Base-by-base conservation (phyloP, 2,329 filamentous ascomycete species). In the Colletotrichum sansevieriae region DNA sequence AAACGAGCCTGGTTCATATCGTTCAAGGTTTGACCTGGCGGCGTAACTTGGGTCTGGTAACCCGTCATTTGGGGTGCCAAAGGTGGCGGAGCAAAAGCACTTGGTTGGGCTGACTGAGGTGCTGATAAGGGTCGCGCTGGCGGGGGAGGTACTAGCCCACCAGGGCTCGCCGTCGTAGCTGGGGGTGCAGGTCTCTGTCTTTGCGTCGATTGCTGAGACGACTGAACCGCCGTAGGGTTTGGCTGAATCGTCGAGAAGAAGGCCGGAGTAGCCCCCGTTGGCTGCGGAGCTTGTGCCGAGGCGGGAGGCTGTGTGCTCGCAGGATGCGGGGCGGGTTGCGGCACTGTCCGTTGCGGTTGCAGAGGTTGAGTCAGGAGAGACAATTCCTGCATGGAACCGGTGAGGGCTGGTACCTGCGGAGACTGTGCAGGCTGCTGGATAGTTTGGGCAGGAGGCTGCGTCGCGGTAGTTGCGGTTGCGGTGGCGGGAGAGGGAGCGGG, bases 11-110 rank as follows among this genome's bases (percentile, higher is more conserved):
- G 90, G 66, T 82, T 88, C 51, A 96, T 82, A 52, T 95, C 93
- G 74, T 90, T 87, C 73, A 97, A 78, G 77, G 91, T 95, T 78
- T 95, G 92, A 12, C 94, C 93, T 3, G 88, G 87, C 35, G 91
- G 88, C 33, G 92, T 91, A 64, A 93, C 83, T 71, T 89, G 89
- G 11, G 82, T 82, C 75, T 89, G 88, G 33, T 68, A 70, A n/a
- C 95, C 94, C 5, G 96, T 98, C 79, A 95, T 88, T 77, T 98
- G 95, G 60, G 94, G 90, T 77, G 95, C 91, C 73, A 98, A 81
- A 15, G 93, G 90, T 57, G 93, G 89, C 18, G 91, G 88, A 8
- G 87, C 87, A 77, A 97, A 96, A 4, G 85, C 86, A 78, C 87
- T 94, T 52, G 90, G 89, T 76, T 92, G 91, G 57, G 88, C 91